Conservation (phyloP, 108 stramenopile genomes). For the Pseudonitzschia pungens region DNA sequence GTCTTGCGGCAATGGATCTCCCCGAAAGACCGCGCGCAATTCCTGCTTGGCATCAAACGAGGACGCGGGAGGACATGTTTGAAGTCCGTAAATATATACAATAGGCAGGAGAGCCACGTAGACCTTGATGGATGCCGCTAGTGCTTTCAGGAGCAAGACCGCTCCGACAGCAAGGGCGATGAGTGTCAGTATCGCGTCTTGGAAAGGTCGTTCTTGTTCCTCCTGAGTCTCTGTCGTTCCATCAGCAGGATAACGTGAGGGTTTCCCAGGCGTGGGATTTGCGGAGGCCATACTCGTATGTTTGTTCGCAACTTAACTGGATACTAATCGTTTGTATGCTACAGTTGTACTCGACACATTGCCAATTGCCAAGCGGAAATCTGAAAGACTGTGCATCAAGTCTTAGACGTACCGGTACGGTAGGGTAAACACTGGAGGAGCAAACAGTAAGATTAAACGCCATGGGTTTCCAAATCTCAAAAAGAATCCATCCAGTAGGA, state of each 20-base stretch:
- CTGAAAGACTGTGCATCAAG: no score
- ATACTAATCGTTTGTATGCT: no score
- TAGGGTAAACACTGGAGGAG: no score
- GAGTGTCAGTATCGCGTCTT: not conserved
- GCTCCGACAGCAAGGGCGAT: not conserved
- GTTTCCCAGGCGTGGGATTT: not conserved
- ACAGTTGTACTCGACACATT: no score
- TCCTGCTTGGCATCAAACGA: constrained; percentile 78
- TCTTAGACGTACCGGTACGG: no score
- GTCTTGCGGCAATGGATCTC: constrained; percentile 68
- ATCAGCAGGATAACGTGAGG: not conserved
- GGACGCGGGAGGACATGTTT: constrained; percentile 50
- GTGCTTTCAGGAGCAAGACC: not conserved
- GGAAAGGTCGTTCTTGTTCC: not conserved
- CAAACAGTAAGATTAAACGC: no score
- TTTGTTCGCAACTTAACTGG: not conserved
- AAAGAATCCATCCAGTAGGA: no score
- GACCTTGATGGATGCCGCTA: constrained; percentile 1
- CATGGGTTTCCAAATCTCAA: no score
- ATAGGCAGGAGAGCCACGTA: constrained; percentile 40
- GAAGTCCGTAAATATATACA: constrained; percentile 52
- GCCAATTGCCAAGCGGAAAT: no score
- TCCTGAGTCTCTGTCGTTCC: not conserved
- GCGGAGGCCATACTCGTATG: not conserved
- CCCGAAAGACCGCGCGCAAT: constrained; percentile 71